phyloP scores from a whole-genome alignment of 345 rosid species.

The Gossypium arboreum region DNA sequence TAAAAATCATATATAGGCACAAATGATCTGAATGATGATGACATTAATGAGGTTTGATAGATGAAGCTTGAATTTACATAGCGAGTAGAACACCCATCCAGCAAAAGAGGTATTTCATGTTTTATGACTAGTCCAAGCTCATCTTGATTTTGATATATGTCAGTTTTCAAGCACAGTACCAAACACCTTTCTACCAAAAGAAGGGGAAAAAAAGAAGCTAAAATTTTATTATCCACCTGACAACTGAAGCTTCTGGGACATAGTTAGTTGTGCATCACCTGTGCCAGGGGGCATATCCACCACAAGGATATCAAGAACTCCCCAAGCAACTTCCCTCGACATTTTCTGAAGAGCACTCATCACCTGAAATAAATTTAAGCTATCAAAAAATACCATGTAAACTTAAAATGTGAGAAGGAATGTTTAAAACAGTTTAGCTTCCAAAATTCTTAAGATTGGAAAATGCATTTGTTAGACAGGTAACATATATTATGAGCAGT shows the following conservation, averaged over 20 bases:
- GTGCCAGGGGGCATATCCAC: slow-evolving; percentile 86
- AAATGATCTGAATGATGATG: neutral
- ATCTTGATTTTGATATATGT: neutral
- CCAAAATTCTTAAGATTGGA: neutral
- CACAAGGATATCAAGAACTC: slow-evolving; percentile 66
- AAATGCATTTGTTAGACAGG: neutral
- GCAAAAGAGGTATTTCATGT: neutral
- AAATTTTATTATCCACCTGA: slow-evolving; percentile 39
- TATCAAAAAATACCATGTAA: slow-evolving; percentile 3
- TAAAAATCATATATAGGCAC: neutral
- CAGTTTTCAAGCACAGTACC: neutral
- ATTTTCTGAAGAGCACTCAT: slow-evolving; percentile 70
- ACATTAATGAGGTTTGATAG: neutral
- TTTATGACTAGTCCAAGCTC: slow-evolving; percentile 6
- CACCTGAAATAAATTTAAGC: slow-evolving; percentile 37
- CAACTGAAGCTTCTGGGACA: slow-evolving; percentile 60
- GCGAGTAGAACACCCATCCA: neutral
- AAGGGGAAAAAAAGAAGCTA: slow-evolving; percentile 8
- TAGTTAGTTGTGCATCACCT: slow-evolving; percentile 67
- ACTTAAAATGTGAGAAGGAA: neutral
- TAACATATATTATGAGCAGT: neutral
- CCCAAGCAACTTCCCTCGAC: slow-evolving; percentile 66
- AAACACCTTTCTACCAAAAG: neutral
- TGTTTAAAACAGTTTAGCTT: neutral
- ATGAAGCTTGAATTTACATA: neutral